Evolutionary conservation across 2,329 filamentous ascomycete species (phyloP).

Genomic region (Aquanectria penicillioides): DNA sequence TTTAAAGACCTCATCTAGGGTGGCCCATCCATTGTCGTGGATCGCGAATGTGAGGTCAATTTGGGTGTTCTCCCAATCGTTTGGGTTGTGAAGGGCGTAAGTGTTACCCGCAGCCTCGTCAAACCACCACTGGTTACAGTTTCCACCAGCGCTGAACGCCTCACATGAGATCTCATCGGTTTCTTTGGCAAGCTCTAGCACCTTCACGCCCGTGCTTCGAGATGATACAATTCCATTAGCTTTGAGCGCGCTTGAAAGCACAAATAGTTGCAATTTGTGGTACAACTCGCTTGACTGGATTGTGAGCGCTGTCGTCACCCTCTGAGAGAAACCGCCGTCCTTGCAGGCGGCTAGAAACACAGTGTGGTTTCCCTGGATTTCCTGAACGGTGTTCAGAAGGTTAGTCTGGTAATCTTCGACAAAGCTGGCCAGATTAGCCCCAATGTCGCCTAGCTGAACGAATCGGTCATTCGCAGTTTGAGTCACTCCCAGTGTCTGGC

Average conservation of each 20-base stretch:
- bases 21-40: conserved; percentile 37
- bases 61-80: conserved; percentile 34
- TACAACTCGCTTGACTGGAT: conserved; percentile 36
- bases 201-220: conserved; percentile 33
- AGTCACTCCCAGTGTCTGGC: conserved; percentile 21
- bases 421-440: conserved; percentile 33
- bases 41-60: conserved; percentile 33
- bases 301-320: conserved; percentile 37
- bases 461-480: conserved; percentile 39
- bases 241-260: conserved; percentile 33
- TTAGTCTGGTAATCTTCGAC: conserved; percentile 39
- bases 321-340: conserved; percentile 38
- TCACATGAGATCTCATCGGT: conserved; percentile 17
- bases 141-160: conserved; percentile 9
- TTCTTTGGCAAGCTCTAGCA: conserved; percentile 30
- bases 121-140: conserved; percentile 37
- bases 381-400: conserved; percentile 27
- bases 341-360: conserved; percentile 32
- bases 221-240: conserved; percentile 36
- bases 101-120: conserved; percentile 33
- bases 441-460: conserved; percentile 39
- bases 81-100: conserved; percentile 39
- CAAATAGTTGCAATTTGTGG: conserved; percentile 35
- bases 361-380: conserved; percentile 34
- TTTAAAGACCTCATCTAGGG: conserved; percentile 36